A percentile compares a stretch with the other conserved stretches of the same genome.
These are phyloP conservation scores for Cryphonectria carpinicola DNA, from an alignment of 2,329 filamentous ascomycete species.

Conservation along the genomic window DNA sequence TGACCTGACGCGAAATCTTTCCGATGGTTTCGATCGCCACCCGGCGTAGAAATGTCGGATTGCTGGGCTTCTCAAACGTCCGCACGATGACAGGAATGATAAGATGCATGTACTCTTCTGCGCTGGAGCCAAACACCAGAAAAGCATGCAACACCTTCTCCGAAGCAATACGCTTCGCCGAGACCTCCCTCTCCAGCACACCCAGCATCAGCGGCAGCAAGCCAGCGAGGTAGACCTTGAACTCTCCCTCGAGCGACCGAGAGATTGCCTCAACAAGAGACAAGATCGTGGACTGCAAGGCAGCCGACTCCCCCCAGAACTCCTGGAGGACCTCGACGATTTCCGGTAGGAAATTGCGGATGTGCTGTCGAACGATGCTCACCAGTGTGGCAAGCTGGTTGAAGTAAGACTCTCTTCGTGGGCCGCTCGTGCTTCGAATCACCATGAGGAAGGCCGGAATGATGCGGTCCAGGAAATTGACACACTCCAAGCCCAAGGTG, in stretches of 20 bases:
- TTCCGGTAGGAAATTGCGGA: slow-evolving; percentile 83
- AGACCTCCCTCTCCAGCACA: slow-evolving; percentile 84
- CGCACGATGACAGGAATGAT: slow-evolving; percentile 95
- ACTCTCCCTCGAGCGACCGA: slow-evolving; percentile 91
- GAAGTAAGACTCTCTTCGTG: slow-evolving; percentile 91
- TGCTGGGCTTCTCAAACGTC: slow-evolving; percentile 87
- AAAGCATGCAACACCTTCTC: slow-evolving; percentile 94
- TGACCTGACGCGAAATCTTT: slow-evolving; percentile 92
- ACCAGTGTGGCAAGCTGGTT: slow-evolving; percentile 94
- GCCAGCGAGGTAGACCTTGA: slow-evolving; percentile 91
- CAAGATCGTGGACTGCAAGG: slow-evolving; percentile 88
- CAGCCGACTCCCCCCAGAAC: slow-evolving; percentile 82
- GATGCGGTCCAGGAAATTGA: slow-evolving; percentile 91
- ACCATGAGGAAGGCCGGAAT: slow-evolving; percentile 92
- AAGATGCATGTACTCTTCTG: slow-evolving; percentile 98
- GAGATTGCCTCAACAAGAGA: slow-evolving; percentile 93
- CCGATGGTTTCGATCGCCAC: slow-evolving; percentile 93
- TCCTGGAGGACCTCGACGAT: slow-evolving; percentile 87
- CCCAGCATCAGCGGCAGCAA: slow-evolving; percentile 93
- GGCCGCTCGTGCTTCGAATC: slow-evolving; percentile 78
- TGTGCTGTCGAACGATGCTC: slow-evolving; percentile 94
- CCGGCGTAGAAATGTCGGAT: slow-evolving; percentile 79
- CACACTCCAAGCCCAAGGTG: slow-evolving; percentile 92
- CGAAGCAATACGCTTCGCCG: slow-evolving; percentile 76
- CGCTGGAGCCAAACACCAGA: slow-evolving; percentile 91